Conservation (phyloP, 2,329 filamentous ascomycete species). For the Fusarium temperatum region DNA sequence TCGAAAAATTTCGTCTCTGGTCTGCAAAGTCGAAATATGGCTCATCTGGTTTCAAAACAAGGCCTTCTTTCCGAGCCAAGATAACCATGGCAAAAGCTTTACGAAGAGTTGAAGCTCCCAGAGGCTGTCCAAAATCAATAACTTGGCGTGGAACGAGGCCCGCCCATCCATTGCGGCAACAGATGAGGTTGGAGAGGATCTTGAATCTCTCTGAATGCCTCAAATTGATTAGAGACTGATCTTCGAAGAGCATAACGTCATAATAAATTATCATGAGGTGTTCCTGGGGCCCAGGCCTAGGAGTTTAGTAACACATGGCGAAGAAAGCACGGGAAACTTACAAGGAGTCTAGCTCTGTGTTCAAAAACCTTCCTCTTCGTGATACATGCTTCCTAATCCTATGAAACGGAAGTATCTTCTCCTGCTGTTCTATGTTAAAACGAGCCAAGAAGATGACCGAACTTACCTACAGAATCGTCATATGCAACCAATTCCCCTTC, state of each 20-base stretch:
- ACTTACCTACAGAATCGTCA: slow-evolving; percentile 63
- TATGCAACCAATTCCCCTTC: slow-evolving; percentile 87
- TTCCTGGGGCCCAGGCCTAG: slow-evolving; percentile 59
- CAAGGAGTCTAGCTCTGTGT: slow-evolving; percentile 74
- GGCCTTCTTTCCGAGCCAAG: slow-evolving; percentile 74
- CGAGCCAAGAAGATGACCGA: not conserved
- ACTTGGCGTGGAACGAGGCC: slow-evolving; percentile 72
- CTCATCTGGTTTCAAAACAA: slow-evolving; percentile 82
- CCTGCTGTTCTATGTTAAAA: slow-evolving; percentile 51
- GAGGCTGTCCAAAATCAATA: slow-evolving; percentile 69
- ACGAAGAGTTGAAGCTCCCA: slow-evolving; percentile 64
- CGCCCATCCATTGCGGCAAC: slow-evolving; percentile 66
- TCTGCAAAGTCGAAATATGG: slow-evolving; percentile 74
- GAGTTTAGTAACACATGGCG: slow-evolving; percentile 18
- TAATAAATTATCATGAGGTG: slow-evolving; percentile 71
- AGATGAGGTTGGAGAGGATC: slow-evolving; percentile 65
- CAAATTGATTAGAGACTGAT: slow-evolving; percentile 58
- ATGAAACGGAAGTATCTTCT: slow-evolving; percentile 77
- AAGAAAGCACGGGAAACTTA: slow-evolving; percentile 48
- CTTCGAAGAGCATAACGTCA: slow-evolving; percentile 64
- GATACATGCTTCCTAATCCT: slow-evolving; percentile 83
- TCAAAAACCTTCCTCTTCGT: slow-evolving; percentile 75
- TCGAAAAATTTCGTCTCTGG: slow-evolving; percentile 49
- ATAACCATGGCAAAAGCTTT: slow-evolving; percentile 75
- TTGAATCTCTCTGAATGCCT: slow-evolving; percentile 68